Conservation (phyloP, 148 eudicot genomes). For the Arctostaphylos glauca region DNA sequence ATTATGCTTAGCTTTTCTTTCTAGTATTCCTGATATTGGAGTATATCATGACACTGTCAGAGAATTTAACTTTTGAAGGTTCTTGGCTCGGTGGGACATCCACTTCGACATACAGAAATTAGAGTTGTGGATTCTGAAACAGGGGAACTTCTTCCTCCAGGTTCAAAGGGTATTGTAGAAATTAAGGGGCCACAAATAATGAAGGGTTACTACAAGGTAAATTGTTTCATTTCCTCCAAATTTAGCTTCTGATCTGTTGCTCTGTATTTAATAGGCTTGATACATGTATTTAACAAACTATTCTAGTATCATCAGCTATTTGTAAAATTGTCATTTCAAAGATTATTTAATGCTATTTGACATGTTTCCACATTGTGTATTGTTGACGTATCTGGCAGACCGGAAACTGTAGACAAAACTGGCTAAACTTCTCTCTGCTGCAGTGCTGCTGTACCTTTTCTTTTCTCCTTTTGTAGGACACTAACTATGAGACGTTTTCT, state of each 20-base stretch:
- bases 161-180: constrained; percentile 78
- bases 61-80: constrained; percentile 52
- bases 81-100: constrained; percentile 83
- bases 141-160: constrained; percentile 58
- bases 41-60: constrained; percentile 20
- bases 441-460: not conserved
- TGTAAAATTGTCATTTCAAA: too few species aligned
- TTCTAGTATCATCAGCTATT: not conserved
- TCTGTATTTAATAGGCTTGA: not conserved
- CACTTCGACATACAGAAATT: constrained; percentile 65
- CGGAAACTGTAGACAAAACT: not conserved
- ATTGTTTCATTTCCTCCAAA: not conserved
- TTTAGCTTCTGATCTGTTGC: not conserved
- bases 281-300: not conserved
- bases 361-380: not conserved
- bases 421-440: not conserved
- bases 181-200: constrained; percentile 85
- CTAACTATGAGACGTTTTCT: not conserved
- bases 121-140: constrained; percentile 73
- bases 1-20: not conserved
- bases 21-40: not conserved
- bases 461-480: not conserved
- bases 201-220: constrained; percentile 94
- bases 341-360: not conserved
- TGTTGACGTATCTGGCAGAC: not conserved